Conservation (phyloP, 345 rosid species). For the Psidium friedrichsthalianum region DNA sequence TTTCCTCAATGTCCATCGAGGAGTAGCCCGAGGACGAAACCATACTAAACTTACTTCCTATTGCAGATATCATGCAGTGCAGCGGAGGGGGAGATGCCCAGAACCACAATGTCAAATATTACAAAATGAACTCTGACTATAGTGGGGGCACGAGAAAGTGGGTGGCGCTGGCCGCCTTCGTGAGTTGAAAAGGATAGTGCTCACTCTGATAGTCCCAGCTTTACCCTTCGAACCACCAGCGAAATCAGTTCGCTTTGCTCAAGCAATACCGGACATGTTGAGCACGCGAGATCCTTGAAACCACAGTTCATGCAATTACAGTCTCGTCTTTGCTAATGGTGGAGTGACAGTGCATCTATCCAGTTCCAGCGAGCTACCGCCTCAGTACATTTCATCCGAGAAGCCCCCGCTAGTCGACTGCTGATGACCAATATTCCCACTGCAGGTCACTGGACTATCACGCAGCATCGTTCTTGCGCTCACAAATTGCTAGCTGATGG, state of each 20-base stretch:
- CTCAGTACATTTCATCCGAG: slow-evolving; percentile 29
- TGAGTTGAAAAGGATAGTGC: slow-evolving; percentile 28
- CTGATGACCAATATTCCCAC: slow-evolving; percentile 35
- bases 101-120: slow-evolving; percentile 23
- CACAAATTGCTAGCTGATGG: slow-evolving; percentile 29
- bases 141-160: slow-evolving; percentile 42
- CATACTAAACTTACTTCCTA: background rate
- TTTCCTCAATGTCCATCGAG: background rate
- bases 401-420: slow-evolving; percentile 16
- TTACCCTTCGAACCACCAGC: slow-evolving; percentile 17
- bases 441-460: slow-evolving; percentile 44
- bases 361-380: slow-evolving; percentile 30
- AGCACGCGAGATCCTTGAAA: slow-evolving; percentile 9
- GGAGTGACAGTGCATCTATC: slow-evolving; percentile 48
- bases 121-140: slow-evolving; percentile 20
- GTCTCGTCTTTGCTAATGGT: slow-evolving; percentile 27
- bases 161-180: slow-evolving; percentile 40
- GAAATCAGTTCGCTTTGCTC: slow-evolving; percentile 28
- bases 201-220: slow-evolving; percentile 20
- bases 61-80: slow-evolving; percentile 38
- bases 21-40: too few species aligned
- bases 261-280: slow-evolving; percentile 33
- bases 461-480: slow-evolving; percentile 36
- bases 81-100: slow-evolving; percentile 35
- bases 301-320: slow-evolving; percentile 17